Percentiles rank a stretch among this genome's conserved stretches.
phyloP scores from a whole-genome alignment of 2,329 filamentous ascomycete species.

The Colletotrichum gigasporum region DNA sequence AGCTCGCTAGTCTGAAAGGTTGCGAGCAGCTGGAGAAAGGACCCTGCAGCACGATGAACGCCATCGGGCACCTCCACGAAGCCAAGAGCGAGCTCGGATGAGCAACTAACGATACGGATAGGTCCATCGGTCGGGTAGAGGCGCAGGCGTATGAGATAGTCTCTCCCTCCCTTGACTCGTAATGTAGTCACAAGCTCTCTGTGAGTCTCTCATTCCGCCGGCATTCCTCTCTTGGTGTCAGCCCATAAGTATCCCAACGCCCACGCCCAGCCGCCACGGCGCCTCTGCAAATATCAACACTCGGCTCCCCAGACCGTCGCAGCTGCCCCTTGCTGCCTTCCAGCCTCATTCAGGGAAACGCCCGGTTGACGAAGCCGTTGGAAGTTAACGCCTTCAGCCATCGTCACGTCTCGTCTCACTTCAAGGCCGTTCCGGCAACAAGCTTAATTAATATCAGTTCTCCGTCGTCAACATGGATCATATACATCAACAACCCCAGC shows the following conservation, averaged over 20 bases:
- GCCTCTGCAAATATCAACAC: too few species aligned
- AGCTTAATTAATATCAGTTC: too few species aligned
- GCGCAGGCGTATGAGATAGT: not conserved
- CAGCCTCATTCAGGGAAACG: too few species aligned
- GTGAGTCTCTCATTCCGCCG: too few species aligned
- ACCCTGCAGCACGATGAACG: constrained; percentile 1
- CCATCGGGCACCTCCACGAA: not conserved
- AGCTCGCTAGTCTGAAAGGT: not conserved
- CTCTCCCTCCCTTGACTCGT: constrained; percentile 20
- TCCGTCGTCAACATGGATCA: constrained; percentile 2
- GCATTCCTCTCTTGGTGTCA: not conserved
- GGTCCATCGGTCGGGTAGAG: not conserved
- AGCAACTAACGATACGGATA: not conserved
- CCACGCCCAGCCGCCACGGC: not conserved
- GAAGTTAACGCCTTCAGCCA: not conserved
- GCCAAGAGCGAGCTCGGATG: not conserved
- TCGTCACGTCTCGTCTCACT: not conserved
- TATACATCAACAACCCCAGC: constrained; percentile 1
- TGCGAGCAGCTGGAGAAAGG: not conserved
- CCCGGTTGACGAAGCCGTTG: not conserved
- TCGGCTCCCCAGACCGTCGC: not conserved
- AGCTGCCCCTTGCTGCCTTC: not conserved
- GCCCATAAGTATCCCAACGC: constrained; percentile 10
- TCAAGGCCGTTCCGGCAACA: too few species aligned
- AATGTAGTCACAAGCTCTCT: not conserved